phyloP scores from a whole-genome alignment of 148 eudicot species.

The Rhododendron molle region DNA sequence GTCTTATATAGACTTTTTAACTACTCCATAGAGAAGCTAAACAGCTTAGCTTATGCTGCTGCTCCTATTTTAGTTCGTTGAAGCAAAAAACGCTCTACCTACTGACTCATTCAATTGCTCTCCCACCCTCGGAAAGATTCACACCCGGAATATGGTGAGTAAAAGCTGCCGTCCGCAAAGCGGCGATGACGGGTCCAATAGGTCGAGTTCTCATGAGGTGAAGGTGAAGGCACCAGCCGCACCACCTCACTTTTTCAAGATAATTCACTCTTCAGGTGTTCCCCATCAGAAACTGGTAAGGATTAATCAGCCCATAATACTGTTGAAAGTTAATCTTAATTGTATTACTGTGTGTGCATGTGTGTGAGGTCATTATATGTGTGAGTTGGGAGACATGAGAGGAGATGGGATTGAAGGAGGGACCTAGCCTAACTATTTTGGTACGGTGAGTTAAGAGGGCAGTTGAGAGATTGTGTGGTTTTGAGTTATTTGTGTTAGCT shows the following conservation, averaged over 20 bases:
- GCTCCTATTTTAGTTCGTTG: background rate
- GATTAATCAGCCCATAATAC: background rate
- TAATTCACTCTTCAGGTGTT: background rate
- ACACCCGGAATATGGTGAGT: background rate
- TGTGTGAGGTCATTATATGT: too few relatives aligned
- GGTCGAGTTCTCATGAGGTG: background rate
- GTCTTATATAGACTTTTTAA: background rate
- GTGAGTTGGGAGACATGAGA: too few relatives aligned
- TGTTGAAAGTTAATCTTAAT: too few relatives aligned
- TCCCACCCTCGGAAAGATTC: background rate
- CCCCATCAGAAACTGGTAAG: conserved; percentile 7
- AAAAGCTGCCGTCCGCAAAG: background rate
- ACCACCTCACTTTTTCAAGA: conserved; percentile 12
- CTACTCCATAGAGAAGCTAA: too few relatives aligned
- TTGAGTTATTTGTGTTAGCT: too few relatives aligned
- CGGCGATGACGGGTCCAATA: background rate
- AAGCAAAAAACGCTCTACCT: background rate
- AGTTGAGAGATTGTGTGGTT: too few relatives aligned
- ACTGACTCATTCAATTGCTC: background rate
- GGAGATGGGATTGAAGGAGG: too few relatives aligned
- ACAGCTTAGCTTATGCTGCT: too few relatives aligned
- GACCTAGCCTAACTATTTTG: too few relatives aligned
- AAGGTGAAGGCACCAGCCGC: too few relatives aligned
- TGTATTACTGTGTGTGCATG: too few relatives aligned
- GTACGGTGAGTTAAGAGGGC: too few relatives aligned